Conservation (phyloP, 352 stramenopile genomes). For the Pythium volutum region DNA sequence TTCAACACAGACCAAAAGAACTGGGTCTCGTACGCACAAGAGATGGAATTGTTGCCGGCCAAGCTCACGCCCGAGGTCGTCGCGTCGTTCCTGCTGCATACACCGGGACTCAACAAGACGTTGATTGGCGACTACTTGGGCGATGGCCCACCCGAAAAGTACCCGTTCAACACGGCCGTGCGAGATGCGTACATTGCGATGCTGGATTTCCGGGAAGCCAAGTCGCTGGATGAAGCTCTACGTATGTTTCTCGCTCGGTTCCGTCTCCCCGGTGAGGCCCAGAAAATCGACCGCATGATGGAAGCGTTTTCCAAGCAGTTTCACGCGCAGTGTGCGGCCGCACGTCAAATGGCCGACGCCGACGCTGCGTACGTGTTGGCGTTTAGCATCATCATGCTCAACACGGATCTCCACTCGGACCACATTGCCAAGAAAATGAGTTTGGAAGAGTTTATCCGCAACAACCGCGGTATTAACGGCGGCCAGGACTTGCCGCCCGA, state of each 20-base stretch:
- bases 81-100: conserved; percentile 93
- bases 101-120: conserved; percentile 90
- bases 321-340: conserved; percentile 70
- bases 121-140: conserved; percentile 96
- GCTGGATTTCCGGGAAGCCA: conserved; percentile 92
- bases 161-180: conserved; percentile 93
- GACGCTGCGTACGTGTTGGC: conserved; percentile 96
- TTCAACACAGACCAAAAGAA: conserved; percentile 96
- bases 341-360: conserved; percentile 61
- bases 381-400: conserved; percentile 99
- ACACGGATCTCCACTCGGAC: conserved; percentile 98
- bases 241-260: conserved; percentile 94
- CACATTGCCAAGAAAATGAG: conserved; percentile 90
- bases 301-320: conserved; percentile 94
- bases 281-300: conserved; percentile 98
- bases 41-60: conserved; percentile 82
- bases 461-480: conserved; percentile 85
- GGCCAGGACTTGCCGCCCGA: conserved; percentile 68
- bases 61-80: conserved; percentile 85
- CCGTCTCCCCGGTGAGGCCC: conserved; percentile 95
- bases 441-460: conserved; percentile 82
- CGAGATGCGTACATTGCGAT: conserved; percentile 87
- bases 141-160: conserved; percentile 94
- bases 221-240: conserved; percentile 89
- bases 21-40: conserved; percentile 88